These are phyloP conservation scores for Plasmodium gonderi DNA, from an alignment of 169 alveolate species.

Conservation along the genomic window DNA sequence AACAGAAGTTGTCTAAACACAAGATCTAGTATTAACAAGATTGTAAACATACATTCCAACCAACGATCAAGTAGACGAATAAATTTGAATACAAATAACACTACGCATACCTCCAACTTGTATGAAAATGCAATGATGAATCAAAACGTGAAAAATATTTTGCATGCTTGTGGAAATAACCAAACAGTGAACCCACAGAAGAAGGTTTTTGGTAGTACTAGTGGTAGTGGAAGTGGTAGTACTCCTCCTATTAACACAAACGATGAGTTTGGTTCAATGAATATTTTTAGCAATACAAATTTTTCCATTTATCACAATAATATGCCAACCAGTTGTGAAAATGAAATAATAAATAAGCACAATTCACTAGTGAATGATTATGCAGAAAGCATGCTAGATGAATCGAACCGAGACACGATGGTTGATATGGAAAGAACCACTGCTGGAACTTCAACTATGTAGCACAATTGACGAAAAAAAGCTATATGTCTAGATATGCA, in stretches of 20 bases:
- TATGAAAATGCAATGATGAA: slow-evolving; percentile 10
- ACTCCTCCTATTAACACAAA: background rate
- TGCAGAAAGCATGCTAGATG: background rate
- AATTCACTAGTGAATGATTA: slow-evolving; percentile 32
- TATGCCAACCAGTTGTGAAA: slow-evolving; percentile 11
- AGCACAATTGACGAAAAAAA: background rate
- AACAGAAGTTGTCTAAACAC: background rate
- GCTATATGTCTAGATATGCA: too few species aligned
- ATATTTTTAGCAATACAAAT: slow-evolving; percentile 6
- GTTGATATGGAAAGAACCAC: background rate
- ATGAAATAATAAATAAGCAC: background rate
- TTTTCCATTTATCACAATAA: slow-evolving; percentile 2
- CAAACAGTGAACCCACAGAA: background rate
- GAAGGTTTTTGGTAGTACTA: too few species aligned
- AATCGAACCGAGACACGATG: background rate
- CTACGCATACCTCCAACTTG: background rate
- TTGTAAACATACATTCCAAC: too few species aligned
- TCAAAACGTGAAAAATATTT: slow-evolving; percentile 1
- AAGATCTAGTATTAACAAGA: background rate
- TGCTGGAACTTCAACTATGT: slow-evolving; percentile 1
- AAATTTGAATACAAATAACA: background rate
- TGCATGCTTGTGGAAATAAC: background rate
- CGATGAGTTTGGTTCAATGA: background rate
- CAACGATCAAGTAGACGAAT: background rate
- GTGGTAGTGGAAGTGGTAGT: background rate